Evolutionary conservation across 768 basidiomycete species (phyloP).

Genomic region (Lentinula boryana): DNA sequence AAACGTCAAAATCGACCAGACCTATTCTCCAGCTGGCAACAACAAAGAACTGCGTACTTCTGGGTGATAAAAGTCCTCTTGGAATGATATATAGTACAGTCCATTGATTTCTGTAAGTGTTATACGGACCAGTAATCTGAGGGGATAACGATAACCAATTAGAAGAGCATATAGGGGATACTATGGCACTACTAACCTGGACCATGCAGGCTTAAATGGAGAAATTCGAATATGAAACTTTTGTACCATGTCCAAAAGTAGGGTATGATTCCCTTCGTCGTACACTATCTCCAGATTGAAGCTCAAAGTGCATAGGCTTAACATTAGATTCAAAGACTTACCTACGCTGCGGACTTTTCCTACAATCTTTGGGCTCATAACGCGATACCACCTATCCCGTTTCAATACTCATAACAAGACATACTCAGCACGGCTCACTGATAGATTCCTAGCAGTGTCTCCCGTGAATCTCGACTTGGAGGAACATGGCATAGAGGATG

Average conservation of each 20-base stretch:
- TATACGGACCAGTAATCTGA: conserved; percentile 37
- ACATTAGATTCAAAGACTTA: conserved; percentile 20
- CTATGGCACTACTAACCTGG: conserved; percentile 31
- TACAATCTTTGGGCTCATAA: conserved; percentile 47
- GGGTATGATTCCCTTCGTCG: conserved; percentile 30
- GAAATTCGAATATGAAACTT: conserved; percentile 46
- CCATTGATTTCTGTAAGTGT: conserved; percentile 39
- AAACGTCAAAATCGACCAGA: neutral
- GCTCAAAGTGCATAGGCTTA: neutral
- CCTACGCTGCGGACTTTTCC: conserved; percentile 36
- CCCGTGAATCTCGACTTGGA: conserved; percentile 44
- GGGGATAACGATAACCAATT: neutral
- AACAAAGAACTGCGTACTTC: conserved; percentile 27
- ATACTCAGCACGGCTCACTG: conserved; percentile 28
- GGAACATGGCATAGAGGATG: conserved; percentile 52
- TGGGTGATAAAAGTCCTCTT: conserved; percentile 58
- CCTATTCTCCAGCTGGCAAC: neutral
- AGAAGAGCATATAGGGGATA: too few species aligned
- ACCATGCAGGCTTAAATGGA: conserved; percentile 35
- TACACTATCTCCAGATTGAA: conserved; percentile 30
- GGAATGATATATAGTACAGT: conserved; percentile 39
- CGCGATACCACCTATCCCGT: conserved; percentile 50
- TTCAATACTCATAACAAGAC: neutral
- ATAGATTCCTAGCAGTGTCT: conserved; percentile 50
- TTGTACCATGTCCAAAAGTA: conserved; percentile 50